A percentile compares a stretch with the other conserved stretches of the same genome.
Conservation (phyloP, 768 basidiomycete genomes). For the Pleurotus citrinopileatus region DNA sequence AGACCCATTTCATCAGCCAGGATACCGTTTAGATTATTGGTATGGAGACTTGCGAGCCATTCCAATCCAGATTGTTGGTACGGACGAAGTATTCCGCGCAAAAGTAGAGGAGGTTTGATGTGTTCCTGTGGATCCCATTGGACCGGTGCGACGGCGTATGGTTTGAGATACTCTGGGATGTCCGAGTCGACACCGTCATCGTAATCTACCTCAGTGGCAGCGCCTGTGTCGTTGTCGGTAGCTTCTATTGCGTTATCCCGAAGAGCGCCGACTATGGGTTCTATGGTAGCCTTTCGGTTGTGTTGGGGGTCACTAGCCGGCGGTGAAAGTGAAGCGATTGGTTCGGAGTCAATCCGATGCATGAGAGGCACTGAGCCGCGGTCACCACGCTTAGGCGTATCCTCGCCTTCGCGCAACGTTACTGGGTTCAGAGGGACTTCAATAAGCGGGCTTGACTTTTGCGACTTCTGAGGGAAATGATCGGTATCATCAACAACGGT, state of each 20-base stretch:
- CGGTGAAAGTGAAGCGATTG: background rate
- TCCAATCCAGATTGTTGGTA: conserved; percentile 94
- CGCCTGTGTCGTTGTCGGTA: conserved; percentile 32
- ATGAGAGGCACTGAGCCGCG: background rate
- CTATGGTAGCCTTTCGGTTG: background rate
- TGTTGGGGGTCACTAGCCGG: background rate
- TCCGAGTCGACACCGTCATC: conserved; percentile 26
- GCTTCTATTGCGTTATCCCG: background rate
- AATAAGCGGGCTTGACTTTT: background rate
- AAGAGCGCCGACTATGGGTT: conserved; percentile 9
- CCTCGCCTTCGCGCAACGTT: background rate
- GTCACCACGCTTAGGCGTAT: background rate
- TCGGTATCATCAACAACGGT: conserved; percentile 3
- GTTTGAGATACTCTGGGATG: conserved; percentile 57
- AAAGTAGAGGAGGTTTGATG: conserved; percentile 65
- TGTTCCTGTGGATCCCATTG: conserved; percentile 60
- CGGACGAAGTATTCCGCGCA: conserved; percentile 85
- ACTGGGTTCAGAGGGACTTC: background rate
- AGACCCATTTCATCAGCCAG: conserved; percentile 94
- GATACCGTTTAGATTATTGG: conserved; percentile 78
- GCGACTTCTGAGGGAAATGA: background rate
- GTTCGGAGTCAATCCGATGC: too few species aligned
- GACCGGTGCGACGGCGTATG: conserved; percentile 70
- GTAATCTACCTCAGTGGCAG: conserved; percentile 27
- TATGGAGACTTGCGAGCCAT: conserved; percentile 89